Evolutionary conservation across 78 protist species (phyloP), one percentile per base, ranked within the genome.

Genomic region (Cavenderia fasciculata): DNA sequence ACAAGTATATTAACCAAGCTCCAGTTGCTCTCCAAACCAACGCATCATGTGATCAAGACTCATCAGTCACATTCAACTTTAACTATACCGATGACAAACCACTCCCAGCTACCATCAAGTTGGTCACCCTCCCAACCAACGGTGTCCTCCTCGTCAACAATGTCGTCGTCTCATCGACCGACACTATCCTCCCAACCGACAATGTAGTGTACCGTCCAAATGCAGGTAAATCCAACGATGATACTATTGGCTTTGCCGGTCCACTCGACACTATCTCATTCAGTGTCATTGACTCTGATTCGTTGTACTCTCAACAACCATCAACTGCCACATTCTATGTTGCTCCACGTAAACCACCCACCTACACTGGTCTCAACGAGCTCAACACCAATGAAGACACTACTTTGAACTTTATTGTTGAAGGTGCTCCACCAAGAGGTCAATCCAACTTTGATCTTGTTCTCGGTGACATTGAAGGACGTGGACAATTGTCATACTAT

Each of bases 231-330:
- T 82, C 90, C 0, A 31, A 82, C 57, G 72, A 47, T 29, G 59
- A 82, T 16, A 68, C 23, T 1, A 18, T 44, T n/a, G 43, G n/a
- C 31, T n/a, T 43, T 19, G 38, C 18, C 6, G 72, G 72, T 36
- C 72, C 72, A 63, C 38, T 63, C 27, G 72, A 63, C n/a, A 63
- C 47, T 27, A 40, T 63, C 10, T 63, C 33, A 8, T 63, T 63
- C 72, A 40, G 21, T n/a, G 38, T 63, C 2, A 33, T 34, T 4
- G 38, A 63, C 47, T n/a, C n/a, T n/a, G 72, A 63, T 47, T 38
- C 33, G 72, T 43, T 43, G 10, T 63, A 63, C 47, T 40, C 47
- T 5, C 38, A 43, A 4, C 19, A 43, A 34, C 12, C 14, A 12
- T 40, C 44, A 12, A 47, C 72, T 4, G 72, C 72, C 8, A 63